These are phyloP conservation scores for Cucumis cinereus DNA, from an alignment of 306 rosid species.

Conservation along the genomic window DNA sequence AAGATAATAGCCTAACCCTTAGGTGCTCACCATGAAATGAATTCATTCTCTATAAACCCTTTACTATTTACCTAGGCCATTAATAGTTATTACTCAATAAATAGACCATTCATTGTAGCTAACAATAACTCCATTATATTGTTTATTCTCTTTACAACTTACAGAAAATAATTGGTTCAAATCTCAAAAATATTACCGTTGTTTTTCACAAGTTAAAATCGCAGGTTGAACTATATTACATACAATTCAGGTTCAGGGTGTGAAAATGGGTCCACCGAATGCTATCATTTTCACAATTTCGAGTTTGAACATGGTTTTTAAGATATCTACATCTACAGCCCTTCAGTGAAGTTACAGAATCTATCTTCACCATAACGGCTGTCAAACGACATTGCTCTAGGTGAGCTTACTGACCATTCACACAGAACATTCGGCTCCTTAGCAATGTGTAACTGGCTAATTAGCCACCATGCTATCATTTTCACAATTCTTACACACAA, in stretches of 20 bases:
- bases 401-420: conserved; percentile 97
- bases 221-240: background rate
- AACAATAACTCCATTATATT: background rate
- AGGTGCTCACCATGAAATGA: background rate
- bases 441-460: conserved; percentile 73
- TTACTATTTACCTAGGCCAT: background rate
- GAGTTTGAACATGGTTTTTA: background rate
- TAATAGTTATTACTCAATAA: background rate
- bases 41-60: background rate
- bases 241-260: background rate
- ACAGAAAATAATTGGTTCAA: background rate
- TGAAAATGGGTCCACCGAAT: conserved; percentile 23
- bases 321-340: conserved; percentile 29
- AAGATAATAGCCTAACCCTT: too few species aligned
- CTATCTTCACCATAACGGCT: conserved; percentile 24
- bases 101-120: background rate
- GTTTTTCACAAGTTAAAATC: background rate
- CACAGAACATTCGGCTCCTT: conserved; percentile 33
- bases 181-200: background rate
- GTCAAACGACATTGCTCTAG: conserved; percentile 25
- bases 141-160: background rate
- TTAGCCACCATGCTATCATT: conserved; percentile 38
- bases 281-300: background rate
- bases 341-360: conserved; percentile 18
- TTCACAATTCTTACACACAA: background rate